Conservation (phyloP, 768 basidiomycete species). For the Tricholomella constricta region DNA sequence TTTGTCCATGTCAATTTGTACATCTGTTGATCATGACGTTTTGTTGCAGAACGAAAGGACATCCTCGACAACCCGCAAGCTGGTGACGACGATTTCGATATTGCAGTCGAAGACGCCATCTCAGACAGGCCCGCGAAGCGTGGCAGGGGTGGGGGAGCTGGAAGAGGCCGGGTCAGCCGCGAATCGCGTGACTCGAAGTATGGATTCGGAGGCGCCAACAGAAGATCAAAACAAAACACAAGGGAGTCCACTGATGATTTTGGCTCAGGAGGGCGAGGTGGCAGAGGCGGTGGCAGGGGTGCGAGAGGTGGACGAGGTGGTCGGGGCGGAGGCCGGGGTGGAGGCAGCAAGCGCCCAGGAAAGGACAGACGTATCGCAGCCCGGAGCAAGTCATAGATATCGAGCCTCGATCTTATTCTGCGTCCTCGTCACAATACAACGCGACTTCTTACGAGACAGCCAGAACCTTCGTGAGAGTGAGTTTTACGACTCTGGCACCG, state of each 20-base stretch:
- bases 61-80: slow-evolving; percentile 65
- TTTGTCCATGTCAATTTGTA: background rate
- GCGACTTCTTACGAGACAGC: too few species aligned
- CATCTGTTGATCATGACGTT: background rate
- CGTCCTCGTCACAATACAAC: background rate
- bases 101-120: slow-evolving; percentile 90
- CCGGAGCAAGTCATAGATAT: slow-evolving; percentile 33
- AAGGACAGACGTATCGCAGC: slow-evolving; percentile 57
- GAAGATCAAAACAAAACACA: slow-evolving; percentile 81
- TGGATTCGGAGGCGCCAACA: slow-evolving; percentile 73
- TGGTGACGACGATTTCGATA: slow-evolving; percentile 77
- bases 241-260: slow-evolving; percentile 80
- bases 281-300: slow-evolving; percentile 24
- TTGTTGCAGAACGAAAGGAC: slow-evolving; percentile 74
- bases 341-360: slow-evolving; percentile 53
- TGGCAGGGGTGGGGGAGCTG: slow-evolving; percentile 43
- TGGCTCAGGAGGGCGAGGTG: slow-evolving; percentile 34
- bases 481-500: too few species aligned
- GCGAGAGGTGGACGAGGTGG: slow-evolving; percentile 36
- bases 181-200: slow-evolving; percentile 75
- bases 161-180: slow-evolving; percentile 46
- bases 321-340: slow-evolving; percentile 28
- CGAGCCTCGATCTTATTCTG: background rate
- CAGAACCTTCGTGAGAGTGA: too few species aligned
- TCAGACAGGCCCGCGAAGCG: slow-evolving; percentile 68